Percentiles rank a stretch among this genome's conserved stretches.
Conservation (phyloP, 2,329 filamentous ascomycete species). For the Trichoderma sp. region DNA sequence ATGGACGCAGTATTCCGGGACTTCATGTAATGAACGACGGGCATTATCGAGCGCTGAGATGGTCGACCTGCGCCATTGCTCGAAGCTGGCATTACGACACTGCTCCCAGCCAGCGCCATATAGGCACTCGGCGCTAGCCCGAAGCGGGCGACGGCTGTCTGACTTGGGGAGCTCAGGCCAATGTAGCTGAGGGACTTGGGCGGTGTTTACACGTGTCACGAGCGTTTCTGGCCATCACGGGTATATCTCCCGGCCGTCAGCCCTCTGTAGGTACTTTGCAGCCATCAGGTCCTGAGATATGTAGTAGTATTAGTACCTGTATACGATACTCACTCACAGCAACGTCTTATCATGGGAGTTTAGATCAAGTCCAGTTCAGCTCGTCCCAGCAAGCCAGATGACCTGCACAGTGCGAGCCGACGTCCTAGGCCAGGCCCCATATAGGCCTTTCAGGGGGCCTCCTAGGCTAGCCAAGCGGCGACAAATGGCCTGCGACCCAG, state of each 20-base stretch:
- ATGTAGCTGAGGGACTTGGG: background rate
- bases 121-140: conserved; percentile 9
- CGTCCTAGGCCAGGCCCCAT: background rate
- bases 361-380: background rate
- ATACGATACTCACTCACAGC: background rate
- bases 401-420: conserved; percentile 6
- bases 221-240: background rate
- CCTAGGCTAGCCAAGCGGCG: background rate
- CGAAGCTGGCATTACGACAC: conserved; percentile 29
- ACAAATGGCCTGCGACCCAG: conserved; percentile 17
- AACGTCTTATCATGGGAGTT: conserved; percentile 4
- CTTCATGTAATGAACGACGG: conserved; percentile 16
- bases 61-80: conserved; percentile 1
- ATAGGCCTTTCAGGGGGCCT: conserved; percentile 2
- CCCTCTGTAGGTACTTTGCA: background rate
- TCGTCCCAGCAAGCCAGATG: conserved; percentile 2
- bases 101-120: background rate
- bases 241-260: background rate
- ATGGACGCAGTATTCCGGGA: conserved; percentile 31
- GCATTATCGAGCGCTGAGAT: conserved; percentile 15
- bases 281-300: background rate
- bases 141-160: background rate
- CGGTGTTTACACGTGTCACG: conserved; percentile 23
- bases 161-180: conserved; percentile 7
- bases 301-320: too few species aligned